phyloP scores from a whole-genome alignment of 2,329 filamentous ascomycete species.

The Rhinocladiella mackenziei region DNA sequence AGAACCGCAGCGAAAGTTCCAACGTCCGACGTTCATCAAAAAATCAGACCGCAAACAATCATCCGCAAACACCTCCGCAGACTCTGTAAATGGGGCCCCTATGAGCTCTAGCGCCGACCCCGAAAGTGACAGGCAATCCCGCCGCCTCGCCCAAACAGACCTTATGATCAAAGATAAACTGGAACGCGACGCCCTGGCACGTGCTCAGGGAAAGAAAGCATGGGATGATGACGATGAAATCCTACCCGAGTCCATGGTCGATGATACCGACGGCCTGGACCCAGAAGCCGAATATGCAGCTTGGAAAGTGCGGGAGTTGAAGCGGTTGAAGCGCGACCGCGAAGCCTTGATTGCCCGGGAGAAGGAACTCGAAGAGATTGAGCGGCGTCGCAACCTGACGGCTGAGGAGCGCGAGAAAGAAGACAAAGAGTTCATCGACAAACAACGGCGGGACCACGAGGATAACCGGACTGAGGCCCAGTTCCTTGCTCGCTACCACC shows the following conservation, averaged over 20 bases:
- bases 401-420: slow-evolving; percentile 81
- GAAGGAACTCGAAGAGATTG: slow-evolving; percentile 80
- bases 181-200: slow-evolving; percentile 71
- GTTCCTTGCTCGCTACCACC: slow-evolving; percentile 94
- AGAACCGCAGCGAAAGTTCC: slow-evolving; percentile 51
- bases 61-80: slow-evolving; percentile 18
- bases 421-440: slow-evolving; percentile 71
- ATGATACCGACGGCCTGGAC: slow-evolving; percentile 84
- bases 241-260: slow-evolving; percentile 67
- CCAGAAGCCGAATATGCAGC: slow-evolving; percentile 84
- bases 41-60: slow-evolving; percentile 54
- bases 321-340: slow-evolving; percentile 80
- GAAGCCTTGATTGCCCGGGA: slow-evolving; percentile 80
- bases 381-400: slow-evolving; percentile 80
- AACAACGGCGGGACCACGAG: slow-evolving; percentile 73
- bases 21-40: slow-evolving; percentile 65
- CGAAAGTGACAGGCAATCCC: slow-evolving; percentile 50
- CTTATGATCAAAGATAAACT: slow-evolving; percentile 84
- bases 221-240: slow-evolving; percentile 75
- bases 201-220: slow-evolving; percentile 71
- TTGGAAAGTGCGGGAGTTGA: slow-evolving; percentile 90
- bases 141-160: slow-evolving; percentile 68
- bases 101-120: slow-evolving; percentile 32
- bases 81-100: slow-evolving; percentile 20
- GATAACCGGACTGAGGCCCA: slow-evolving; percentile 72